Base-by-base conservation (phyloP, 2,329 filamentous ascomycete genomes). In the Didymella sp. region DNA sequence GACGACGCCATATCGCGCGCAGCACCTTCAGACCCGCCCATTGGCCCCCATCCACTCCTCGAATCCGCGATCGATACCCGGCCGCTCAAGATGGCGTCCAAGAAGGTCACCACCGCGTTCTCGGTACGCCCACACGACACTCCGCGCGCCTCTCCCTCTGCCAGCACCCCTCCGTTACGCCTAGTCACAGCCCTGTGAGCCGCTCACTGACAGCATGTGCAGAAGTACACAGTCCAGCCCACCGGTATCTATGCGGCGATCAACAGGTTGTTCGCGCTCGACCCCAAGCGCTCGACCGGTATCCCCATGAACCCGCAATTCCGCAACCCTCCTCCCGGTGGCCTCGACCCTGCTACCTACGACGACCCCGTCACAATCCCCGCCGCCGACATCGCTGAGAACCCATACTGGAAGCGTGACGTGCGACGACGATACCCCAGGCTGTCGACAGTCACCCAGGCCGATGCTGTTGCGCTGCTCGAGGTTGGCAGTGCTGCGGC, bases 211-310 rank as follows among this genome's bases (percentile, higher is more conserved):
- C 27, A 38, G 22, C 30, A 17, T 43, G 9, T 50, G 45, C 54
- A 99, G 94, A 98, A 98, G 90, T 94, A 99, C 81, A 96, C 93
- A 31, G 82, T 98, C 63, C 91, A 96, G 76, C 95, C 94, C 48
- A 86, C 84, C 35, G 95, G 95, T 37, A 81, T 98, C 78, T 98
- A 92, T 90, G 92, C 94, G 74, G 81, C 81, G 54, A 81, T 99
- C 76, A 92, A 93, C 76, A 86, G 87, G 67, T 76, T 89, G 68
- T 78, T 97, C 66, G 87, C 92, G 66, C 81, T 99, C 72, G 94
- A 96, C 77, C 85, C 92, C 31, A 87, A 91, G 73, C 93, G 95
- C 65, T 97, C 93, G 66, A 92, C 89, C 71, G 95, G 95, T 77
- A 82, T 99, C 19, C 95, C 95, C 43, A 82, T 99, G 71, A 98